Base-by-base conservation (phyloP, 2,329 filamentous ascomycete species). In the Emmonsiellopsis sp. region DNA sequence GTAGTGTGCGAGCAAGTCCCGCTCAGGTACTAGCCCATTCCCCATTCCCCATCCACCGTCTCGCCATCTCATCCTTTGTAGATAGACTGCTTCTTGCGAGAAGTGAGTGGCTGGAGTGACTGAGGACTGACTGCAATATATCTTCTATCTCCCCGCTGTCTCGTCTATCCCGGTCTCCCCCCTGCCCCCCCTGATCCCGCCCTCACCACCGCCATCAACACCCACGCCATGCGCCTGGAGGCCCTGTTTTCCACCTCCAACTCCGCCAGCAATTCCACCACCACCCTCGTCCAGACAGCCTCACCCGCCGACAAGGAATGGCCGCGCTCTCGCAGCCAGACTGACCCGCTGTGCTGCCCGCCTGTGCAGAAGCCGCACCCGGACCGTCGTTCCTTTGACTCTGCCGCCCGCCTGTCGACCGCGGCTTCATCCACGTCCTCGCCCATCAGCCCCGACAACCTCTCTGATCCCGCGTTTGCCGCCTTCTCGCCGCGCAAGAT, bases 381-480 rank as follows among this genome's bases (percentile, higher is more conserved):
- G 34, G 50, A 53, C 46, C 55, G 57, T 34, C 55, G 55, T 40
- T 57, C 54, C 13, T 53, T 53, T 13, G 55, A 55, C 37, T 52
- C 53, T 40, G 34, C 49, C 34, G 7, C 35, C 31, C 40, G 51
- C 11, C 30, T 35, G 20, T 11, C 37, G 8, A 30, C 44, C 52
- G 44, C 40, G 35, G 50, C 53, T 32, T 55, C 40, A 50, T 51
- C 45, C 54, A 55, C 42, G 42, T 55, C 59, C 30, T 59, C 54
- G 50, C 44, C 59, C 35, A 59, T 63, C 48, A 64, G 59, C 52
- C 57, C 56, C 8, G 57, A 59, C 31, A 59, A 54, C 41, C 55
- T 63, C 52, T 64, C 62, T 40, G 62, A 63, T 53, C 62, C 62
- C 9, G 58, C 62, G 5, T 55, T 64, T 46, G 61, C 62, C 11